Evolutionary conservation across 2,329 filamentous ascomycete genomes (phyloP).

Genomic region (Dryadomyces quercus-mongolicae): DNA sequence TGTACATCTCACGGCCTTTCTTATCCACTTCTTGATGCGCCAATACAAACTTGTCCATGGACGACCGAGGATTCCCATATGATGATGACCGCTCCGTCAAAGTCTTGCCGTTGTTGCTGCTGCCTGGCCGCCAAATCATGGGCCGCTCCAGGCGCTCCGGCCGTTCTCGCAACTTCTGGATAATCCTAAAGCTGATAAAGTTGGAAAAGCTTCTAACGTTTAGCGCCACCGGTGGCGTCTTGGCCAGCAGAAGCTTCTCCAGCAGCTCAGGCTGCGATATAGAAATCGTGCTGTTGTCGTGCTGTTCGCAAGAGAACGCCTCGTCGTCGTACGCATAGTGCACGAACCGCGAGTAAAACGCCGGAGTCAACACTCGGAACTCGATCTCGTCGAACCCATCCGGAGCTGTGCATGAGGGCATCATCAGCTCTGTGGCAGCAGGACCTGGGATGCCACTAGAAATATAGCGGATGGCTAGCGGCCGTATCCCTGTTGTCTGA

Average conservation of each 20-base stretch:
- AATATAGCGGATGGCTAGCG: conserved; percentile 38
- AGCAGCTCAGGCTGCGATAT: conserved; percentile 43
- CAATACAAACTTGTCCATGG: conserved; percentile 38
- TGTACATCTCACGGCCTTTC: background rate
- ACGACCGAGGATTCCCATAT: conserved; percentile 17
- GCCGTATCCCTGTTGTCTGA: background rate
- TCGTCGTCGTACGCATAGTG: conserved; percentile 50
- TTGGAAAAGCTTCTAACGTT: conserved; percentile 23
- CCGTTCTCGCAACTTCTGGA: conserved; percentile 29
- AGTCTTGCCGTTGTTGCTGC: background rate
- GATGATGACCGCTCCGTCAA: conserved; percentile 21
- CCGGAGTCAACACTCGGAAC: conserved; percentile 48
- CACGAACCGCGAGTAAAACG: conserved; percentile 55
- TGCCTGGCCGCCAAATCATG: conserved; percentile 16
- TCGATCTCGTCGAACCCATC: conserved; percentile 27
- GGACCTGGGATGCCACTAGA: conserved; percentile 33
- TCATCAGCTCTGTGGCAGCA: conserved; percentile 25
- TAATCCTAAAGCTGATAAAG: conserved; percentile 28
- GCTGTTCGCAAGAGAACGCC: conserved; percentile 46
- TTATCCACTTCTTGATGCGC: conserved; percentile 15
- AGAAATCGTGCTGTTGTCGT: conserved; percentile 46
- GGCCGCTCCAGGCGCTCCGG: conserved; percentile 29
- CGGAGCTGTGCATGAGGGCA: conserved; percentile 17
- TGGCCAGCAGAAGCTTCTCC: conserved; percentile 29
- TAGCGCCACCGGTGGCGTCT: conserved; percentile 20